phyloP scores from a whole-genome alignment of 495 filamentous ascomycete species.

The Penicillium paxilli region DNA sequence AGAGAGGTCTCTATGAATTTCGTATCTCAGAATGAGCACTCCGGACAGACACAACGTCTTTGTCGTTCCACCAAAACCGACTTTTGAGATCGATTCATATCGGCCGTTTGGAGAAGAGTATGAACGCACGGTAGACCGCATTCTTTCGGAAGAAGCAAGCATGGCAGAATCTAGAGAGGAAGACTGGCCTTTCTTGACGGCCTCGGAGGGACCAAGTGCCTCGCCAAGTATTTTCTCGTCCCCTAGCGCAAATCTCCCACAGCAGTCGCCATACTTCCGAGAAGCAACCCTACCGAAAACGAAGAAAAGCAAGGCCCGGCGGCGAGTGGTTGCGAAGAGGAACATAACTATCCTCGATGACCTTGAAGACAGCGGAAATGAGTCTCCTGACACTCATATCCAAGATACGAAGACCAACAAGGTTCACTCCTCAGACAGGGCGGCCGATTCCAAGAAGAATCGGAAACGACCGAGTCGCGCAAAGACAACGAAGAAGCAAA shows the following conservation, averaged over 20 bases:
- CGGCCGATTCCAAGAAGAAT: background rate
- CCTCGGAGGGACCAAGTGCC: background rate
- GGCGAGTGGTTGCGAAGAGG: background rate
- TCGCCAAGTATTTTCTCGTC: background rate
- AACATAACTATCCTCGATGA: slow-evolving; percentile 3
- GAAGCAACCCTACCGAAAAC: background rate
- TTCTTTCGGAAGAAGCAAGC: slow-evolving; percentile 26
- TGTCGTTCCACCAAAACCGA: slow-evolving; percentile 22
- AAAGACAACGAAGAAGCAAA: background rate
- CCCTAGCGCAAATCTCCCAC: background rate
- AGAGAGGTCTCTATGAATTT: background rate
- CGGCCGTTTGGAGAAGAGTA: slow-evolving; percentile 17
- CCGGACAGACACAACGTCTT: slow-evolving; percentile 7
- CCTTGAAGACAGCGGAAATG: background rate
- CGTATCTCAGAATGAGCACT: slow-evolving; percentile 3
- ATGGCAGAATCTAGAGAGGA: slow-evolving; percentile 19
- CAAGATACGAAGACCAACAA: background rate
- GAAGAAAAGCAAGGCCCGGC: background rate
- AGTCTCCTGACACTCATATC: background rate
- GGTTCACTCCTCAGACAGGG: background rate
- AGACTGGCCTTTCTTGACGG: slow-evolving; percentile 1
- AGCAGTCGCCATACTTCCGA: background rate
- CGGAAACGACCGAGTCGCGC: background rate
- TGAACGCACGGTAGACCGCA: slow-evolving; percentile 19
- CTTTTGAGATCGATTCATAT: slow-evolving; percentile 18